Evolutionary conservation across 495 filamentous ascomycete genomes (phyloP), one percentile per base, ranked within the genome.

Genomic region (Penicillium ochrochloron): DNA sequence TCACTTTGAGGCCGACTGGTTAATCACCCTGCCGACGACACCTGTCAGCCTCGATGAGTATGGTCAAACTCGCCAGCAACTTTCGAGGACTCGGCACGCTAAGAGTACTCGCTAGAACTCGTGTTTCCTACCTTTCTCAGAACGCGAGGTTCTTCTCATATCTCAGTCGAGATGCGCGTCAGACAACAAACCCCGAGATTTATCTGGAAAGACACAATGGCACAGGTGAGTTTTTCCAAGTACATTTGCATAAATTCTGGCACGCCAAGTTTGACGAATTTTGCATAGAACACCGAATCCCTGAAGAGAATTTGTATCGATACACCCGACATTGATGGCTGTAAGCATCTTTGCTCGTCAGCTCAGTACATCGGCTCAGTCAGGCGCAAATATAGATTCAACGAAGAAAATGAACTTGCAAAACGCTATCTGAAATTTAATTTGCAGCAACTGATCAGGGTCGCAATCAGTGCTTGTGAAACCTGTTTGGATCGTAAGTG

Each of bases 381-480:
- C 19, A 56, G 46, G 29, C 63, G 35, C 27, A 27, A 52, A 29
- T 52, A 64, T 59, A 80, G 73, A 69, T 74, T 46, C 66, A 75
- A 80, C 64, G 74, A 80, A 63, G 35, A 70, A 41, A 58, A 51
- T 12, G 68, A 76, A 58, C 73, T 79, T 58, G 65, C 66, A 23
- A 70, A 73, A 48, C 74, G 76, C 39, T 78, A 78, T 66, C 46
- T 74, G 23, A 77, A 73, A 63, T 79, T 80, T 59, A 75, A 80
- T 42, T 50, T 79, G 11, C 63, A 70, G 33, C 61, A 68, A 39
- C 73, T 80, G 53, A 34, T 80, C 27, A 56, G 75, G 10, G 64
- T 70, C 29, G 74, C 75, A 33, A 63, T 80, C 17, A 63, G 68
- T 64, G 69, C 62, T 44, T 63, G 71, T 42, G 53, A n/a, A n/a